These are phyloP conservation scores for Tricholoma terreum DNA, from an alignment of 768 basidiomycete species.

Conservation along the genomic window DNA sequence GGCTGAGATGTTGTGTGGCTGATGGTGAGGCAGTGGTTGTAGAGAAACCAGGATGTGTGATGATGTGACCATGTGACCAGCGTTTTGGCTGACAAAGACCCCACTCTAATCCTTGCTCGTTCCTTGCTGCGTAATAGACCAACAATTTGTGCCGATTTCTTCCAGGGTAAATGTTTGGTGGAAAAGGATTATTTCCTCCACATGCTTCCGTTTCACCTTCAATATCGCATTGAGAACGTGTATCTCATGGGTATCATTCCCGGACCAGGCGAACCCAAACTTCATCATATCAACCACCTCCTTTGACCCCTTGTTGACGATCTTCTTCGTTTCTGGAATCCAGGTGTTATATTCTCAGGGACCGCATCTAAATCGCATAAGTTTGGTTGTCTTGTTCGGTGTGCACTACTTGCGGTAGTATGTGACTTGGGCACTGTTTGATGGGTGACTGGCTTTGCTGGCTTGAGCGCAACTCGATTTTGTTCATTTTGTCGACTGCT, in stretches of 20 bases:
- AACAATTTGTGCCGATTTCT: too few relatives aligned
- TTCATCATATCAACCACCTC: slow-evolving; percentile 20
- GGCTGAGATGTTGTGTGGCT: too few relatives aligned
- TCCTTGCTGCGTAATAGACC: too few relatives aligned
- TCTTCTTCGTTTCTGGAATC: too few relatives aligned
- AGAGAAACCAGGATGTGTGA: too few relatives aligned
- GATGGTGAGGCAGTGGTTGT: too few relatives aligned
- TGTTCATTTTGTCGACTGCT: not conserved
- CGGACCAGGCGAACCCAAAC: slow-evolving; percentile 29
- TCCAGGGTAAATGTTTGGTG: too few relatives aligned
- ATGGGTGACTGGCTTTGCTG: not conserved
- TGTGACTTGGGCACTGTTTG: not conserved
- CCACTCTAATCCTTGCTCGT: too few relatives aligned
- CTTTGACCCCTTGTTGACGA: slow-evolving; percentile 24
- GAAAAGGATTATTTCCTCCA: too few relatives aligned
- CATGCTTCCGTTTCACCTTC: slow-evolving; percentile 16
- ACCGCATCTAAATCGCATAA: not conserved
- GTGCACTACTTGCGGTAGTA: too few relatives aligned
- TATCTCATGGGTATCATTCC: slow-evolving; percentile 34
- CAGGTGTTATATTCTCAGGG: slow-evolving; percentile 12
- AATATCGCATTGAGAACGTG: slow-evolving; percentile 28
- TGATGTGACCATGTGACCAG: too few relatives aligned
- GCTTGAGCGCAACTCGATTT: not conserved
- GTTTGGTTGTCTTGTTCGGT: not conserved
- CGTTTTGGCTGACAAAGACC: too few relatives aligned